Conservation (phyloP, 352 stramenopile species). For the Globisporangium megalacanthum region DNA sequence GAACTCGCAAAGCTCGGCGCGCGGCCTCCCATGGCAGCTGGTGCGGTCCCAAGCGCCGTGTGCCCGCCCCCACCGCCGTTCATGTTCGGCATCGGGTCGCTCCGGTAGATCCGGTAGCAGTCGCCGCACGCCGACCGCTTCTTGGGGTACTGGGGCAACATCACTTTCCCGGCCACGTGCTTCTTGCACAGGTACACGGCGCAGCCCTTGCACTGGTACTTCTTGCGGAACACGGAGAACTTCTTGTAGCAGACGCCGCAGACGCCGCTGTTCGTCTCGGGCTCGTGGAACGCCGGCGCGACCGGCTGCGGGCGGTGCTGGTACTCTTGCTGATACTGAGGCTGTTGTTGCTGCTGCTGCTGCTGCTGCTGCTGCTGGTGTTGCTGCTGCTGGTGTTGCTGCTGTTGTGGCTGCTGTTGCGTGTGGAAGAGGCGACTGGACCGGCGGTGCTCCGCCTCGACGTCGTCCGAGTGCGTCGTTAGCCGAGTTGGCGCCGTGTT, state of each 20-base stretch:
- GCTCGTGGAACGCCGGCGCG: slow-evolving; percentile 33
- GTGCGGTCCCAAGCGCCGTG: slow-evolving; percentile 7
- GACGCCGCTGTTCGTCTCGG: slow-evolving; percentile 46
- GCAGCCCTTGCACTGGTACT: slow-evolving; percentile 84
- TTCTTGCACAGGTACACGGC: slow-evolving; percentile 73
- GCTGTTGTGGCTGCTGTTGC: slow-evolving; percentile 1
- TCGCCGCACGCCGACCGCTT: slow-evolving; percentile 74
- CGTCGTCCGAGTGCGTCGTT: slow-evolving; percentile 6
- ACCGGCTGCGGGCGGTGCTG: slow-evolving; percentile 9
- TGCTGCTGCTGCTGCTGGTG: slow-evolving; percentile 3
- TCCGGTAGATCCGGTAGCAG: slow-evolving; percentile 64
- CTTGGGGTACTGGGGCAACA: slow-evolving; percentile 50
- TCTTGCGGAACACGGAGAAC: slow-evolving; percentile 83
- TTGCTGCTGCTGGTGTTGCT: slow-evolving; percentile 17
- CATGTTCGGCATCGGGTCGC: slow-evolving; percentile 39
- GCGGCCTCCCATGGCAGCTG: slow-evolving; percentile 13
- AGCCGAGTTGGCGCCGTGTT: slow-evolving; percentile 6
- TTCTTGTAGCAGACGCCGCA: slow-evolving; percentile 84
- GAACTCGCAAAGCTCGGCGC: slow-evolving; percentile 17
- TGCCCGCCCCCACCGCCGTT: background rate
- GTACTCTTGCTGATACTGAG: slow-evolving; percentile 16
- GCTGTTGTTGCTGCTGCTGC: slow-evolving; percentile 1
- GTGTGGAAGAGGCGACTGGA: slow-evolving; percentile 19
- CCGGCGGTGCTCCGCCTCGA: slow-evolving; percentile 8
- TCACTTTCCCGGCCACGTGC: slow-evolving; percentile 71